Conservation (phyloP, 306 rosid species). For the Astragalus glycyphyllos region DNA sequence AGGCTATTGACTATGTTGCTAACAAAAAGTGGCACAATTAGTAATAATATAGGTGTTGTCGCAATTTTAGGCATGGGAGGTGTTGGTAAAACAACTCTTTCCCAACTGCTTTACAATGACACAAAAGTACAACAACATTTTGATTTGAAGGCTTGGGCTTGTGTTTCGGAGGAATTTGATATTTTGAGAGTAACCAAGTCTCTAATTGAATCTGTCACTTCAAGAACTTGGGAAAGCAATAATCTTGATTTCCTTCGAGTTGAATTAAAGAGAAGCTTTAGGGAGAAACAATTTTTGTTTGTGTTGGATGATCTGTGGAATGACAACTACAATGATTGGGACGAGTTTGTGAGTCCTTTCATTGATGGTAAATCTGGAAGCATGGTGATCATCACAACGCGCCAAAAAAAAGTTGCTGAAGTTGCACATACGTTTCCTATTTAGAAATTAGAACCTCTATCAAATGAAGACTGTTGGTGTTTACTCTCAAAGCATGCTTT, state of each 20-base stretch:
- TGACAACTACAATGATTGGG: constrained; percentile 5
- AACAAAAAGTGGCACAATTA: background rate
- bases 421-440: too few relatives aligned
- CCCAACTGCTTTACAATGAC: background rate
- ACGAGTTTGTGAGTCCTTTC: background rate
- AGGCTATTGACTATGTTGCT: background rate
- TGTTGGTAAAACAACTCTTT: background rate
- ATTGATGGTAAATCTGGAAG: background rate
- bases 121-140: background rate
- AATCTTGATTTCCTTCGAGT: too few relatives aligned
- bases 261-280: background rate
- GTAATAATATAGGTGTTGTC: background rate
- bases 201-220: too few relatives aligned
- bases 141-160: background rate
- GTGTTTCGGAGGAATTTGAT: constrained; percentile 2
- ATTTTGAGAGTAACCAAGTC: too few relatives aligned
- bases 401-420: too few relatives aligned
- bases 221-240: too few relatives aligned
- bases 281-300: background rate
- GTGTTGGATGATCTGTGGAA: constrained; percentile 11
- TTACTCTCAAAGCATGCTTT: too few relatives aligned
- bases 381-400: too few relatives aligned
- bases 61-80: constrained; percentile 28
- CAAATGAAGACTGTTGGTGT: too few relatives aligned
- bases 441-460: too few relatives aligned